phyloP scores from a whole-genome alignment of 2,329 filamentous ascomycete genomes.

The Neurospora crassa region DNA sequence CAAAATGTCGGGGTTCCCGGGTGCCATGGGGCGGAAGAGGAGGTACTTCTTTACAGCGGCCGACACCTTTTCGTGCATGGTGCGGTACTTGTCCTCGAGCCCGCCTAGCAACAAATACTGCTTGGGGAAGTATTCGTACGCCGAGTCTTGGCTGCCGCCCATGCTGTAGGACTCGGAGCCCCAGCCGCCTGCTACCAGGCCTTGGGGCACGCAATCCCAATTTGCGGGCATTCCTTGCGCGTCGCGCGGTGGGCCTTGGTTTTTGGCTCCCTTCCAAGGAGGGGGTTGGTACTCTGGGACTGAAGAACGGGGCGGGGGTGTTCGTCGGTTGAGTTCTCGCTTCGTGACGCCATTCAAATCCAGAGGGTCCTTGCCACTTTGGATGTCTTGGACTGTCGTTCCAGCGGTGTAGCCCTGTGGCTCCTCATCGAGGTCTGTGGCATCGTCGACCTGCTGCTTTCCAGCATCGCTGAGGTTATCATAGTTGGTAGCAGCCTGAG shows the following conservation, averaged over 20 bases:
- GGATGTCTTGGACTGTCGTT: not conserved
- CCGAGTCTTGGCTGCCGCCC: constrained; percentile 59
- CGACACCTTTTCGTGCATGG: constrained; percentile 60
- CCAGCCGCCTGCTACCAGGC: constrained; percentile 39
- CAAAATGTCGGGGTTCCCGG: constrained; percentile 58
- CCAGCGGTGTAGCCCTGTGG: constrained; percentile 22
- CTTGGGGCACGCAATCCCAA: constrained; percentile 49
- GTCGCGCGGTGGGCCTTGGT: constrained; percentile 18
- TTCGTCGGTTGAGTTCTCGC: not conserved
- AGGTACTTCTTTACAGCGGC: constrained; percentile 63
- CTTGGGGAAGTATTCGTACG: constrained; percentile 62
- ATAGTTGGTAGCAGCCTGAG: constrained; percentile 21
- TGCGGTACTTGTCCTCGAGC: constrained; percentile 58
- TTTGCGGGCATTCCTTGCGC: constrained; percentile 26
- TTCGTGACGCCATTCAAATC: not conserved
- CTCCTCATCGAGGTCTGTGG: constrained; percentile 11
- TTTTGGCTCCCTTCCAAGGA: not conserved
- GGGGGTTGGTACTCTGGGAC: not conserved
- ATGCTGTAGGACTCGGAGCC: constrained; percentile 44
- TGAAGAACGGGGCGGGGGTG: not conserved
- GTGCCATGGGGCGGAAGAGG: constrained; percentile 68
- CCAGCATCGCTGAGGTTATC: constrained; percentile 24
- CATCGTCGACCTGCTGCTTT: constrained; percentile 25
- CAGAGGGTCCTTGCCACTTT: not conserved
- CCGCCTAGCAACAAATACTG: constrained; percentile 72